Percentiles rank a stretch among this genome's conserved stretches.
Evolutionary conservation across 495 filamentous ascomycete genomes (phyloP).

Genomic region (Penicillium canescens): DNA sequence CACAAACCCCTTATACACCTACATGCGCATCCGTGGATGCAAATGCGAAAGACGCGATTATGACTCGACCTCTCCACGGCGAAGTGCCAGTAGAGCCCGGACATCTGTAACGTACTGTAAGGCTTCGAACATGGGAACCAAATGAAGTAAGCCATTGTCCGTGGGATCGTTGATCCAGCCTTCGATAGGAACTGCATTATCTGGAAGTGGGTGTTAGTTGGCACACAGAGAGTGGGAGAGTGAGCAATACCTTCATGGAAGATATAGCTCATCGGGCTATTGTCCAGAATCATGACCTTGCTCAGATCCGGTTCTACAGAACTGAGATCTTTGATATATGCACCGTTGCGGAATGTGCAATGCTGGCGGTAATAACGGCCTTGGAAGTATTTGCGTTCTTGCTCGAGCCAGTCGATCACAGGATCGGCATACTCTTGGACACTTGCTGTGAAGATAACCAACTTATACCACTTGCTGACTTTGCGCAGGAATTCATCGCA

Average conservation of each 20-base stretch:
- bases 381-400: constrained; percentile 92
- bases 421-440: constrained; percentile 99
- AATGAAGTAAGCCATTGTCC: constrained; percentile 89
- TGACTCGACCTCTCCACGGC: constrained; percentile 72
- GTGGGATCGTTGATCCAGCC: constrained; percentile 43
- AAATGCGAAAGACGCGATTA: constrained; percentile 18
- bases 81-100: constrained; percentile 79
- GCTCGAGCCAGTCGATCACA: constrained; percentile 97
- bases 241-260: constrained; percentile 85
- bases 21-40: constrained; percentile 18
- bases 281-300: constrained; percentile 97
- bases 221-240: constrained; percentile 2
- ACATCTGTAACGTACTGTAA: constrained; percentile 96
- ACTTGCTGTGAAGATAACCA: constrained; percentile 95
- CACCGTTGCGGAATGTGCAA: constrained; percentile 90
- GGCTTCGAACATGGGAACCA: constrained; percentile 91
- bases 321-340: constrained; percentile 97
- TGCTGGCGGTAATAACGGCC: constrained; percentile 93
- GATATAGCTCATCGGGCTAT: constrained; percentile 96
- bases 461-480: constrained; percentile 96
- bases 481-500: constrained; percentile 97
- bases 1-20: constrained; percentile 23
- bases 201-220: constrained; percentile 18
- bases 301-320: constrained; percentile 94
- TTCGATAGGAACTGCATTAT: constrained; percentile 38